Base-by-base conservation (phyloP, 352 stramenopile species). In the Globisporangium takayamanum region DNA sequence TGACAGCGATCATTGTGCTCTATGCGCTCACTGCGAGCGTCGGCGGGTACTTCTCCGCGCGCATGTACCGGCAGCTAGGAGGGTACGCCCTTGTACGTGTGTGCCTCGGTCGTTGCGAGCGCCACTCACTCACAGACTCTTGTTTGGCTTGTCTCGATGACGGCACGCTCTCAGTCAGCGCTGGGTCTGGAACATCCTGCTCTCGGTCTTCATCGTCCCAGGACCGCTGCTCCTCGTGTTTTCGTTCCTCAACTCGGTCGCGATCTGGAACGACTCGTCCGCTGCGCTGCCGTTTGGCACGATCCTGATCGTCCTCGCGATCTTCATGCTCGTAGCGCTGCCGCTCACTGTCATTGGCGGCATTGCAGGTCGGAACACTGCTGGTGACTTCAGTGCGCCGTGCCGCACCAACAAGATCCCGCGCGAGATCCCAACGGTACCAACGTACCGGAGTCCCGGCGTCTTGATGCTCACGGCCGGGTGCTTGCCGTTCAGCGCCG, bases 341-440 rank as follows among this genome's bases (percentile, higher is more conserved):
- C 97, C 97, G 22, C 70, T 99, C 50, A 97, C 88, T 2, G 78
- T 99, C 8, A 88, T 98, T 33, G 96, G 96, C 48, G 95, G 88
- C 30, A 97, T 99, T 53, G 63, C 92, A n/a, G 96, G 95, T 5
- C 88, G 96, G 54, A 98, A 98, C 68, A 92, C 93, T 18, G 79
- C 90, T 0, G 74, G 84, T 0, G 74, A 88, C 46, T 98, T 98
- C 56, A 88, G 96, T 55, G 86, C 96, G 5, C 96, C 96, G 20
- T 98, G 94, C 63, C 89, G 96, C 48, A 98, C 94, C 16, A 99
- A 94, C 62, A 98, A 98, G 75, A 91, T 98, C 45, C 79, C 94
- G 47, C 88, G 96, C 44, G 84, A 98, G 73, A 97, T 98, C 42
- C 96, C 96, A 0, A 72, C 78, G 0, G 80, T 94, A 48, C 88